Percentiles rank a stretch among this genome's conserved stretches.
Evolutionary conservation across 2,329 filamentous ascomycete species (phyloP).

Genomic region (Colletotrichum acutatum): DNA sequence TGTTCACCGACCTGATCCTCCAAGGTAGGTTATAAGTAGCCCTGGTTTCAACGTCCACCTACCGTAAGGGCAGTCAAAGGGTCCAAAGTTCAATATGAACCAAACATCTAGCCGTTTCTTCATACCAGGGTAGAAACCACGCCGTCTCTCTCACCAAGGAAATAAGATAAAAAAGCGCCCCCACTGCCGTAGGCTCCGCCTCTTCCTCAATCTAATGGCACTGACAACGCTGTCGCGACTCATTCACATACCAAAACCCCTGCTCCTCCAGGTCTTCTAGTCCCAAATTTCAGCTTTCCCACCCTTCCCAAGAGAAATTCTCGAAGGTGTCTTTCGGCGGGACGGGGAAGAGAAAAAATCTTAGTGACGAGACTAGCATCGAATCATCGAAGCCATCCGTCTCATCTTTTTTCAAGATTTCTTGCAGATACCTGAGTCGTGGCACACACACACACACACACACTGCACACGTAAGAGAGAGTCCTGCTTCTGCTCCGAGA

Average conservation of each 20-base stretch:
- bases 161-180: background rate
- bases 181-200: too few species aligned
- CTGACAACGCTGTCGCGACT: background rate
- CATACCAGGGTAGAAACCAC: background rate
- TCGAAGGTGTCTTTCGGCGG: background rate
- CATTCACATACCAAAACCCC: background rate
- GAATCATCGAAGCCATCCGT: background rate
- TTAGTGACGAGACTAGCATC: background rate
- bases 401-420: background rate
- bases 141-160: background rate
- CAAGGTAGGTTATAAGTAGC: background rate
- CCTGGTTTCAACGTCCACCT: background rate
- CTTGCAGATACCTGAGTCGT: background rate
- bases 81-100: background rate
- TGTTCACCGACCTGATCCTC: background rate
- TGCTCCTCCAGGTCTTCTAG: background rate
- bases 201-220: too few species aligned
- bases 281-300: background rate
- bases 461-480: too few species aligned
- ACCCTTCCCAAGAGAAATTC: too few species aligned
- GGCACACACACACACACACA: background rate
- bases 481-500: too few species aligned
- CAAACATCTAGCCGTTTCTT: background rate
- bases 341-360: background rate
- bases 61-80: background rate